phyloP scores from a whole-genome alignment of 1,284 basidiomycete species.

The Erythrobasidium hasegawianum region DNA sequence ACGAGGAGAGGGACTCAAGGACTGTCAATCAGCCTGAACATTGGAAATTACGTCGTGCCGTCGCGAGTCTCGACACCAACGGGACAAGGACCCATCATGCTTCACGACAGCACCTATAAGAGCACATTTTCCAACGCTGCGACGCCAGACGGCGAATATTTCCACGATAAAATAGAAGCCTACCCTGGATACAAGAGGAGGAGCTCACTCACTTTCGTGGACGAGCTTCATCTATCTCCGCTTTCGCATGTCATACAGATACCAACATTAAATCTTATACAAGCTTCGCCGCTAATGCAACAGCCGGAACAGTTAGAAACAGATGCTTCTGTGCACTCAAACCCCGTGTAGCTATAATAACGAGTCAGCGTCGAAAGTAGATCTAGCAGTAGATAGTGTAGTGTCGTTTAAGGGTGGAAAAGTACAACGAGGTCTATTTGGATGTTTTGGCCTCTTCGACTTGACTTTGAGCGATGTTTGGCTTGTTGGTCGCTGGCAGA shows the following conservation, averaged over 20 bases:
- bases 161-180: not conserved
- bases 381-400: too few species aligned
- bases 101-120: not conserved
- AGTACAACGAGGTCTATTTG: too few species aligned
- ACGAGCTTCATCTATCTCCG: constrained; percentile 34
- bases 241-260: not conserved
- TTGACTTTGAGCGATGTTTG: constrained; percentile 14
- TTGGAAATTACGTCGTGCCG: constrained; percentile 28
- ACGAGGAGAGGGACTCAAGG: constrained; percentile 15
- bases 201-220: constrained; percentile 29
- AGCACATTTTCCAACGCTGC: not conserved
- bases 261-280: not conserved
- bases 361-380: too few species aligned
- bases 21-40: constrained; percentile 21
- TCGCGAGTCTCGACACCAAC: constrained; percentile 9
- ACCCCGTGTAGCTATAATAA: too few species aligned
- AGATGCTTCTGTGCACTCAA: too few species aligned
- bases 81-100: not conserved
- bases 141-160: not conserved
- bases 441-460: too few species aligned
- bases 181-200: not conserved
- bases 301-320: not conserved
- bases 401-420: too few species aligned
- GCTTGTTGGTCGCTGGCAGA: constrained; percentile 19
- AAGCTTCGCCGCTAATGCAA: not conserved